Base-by-base conservation (phyloP, 495 filamentous ascomycete genomes). In the Astrocystis sublimbata region DNA sequence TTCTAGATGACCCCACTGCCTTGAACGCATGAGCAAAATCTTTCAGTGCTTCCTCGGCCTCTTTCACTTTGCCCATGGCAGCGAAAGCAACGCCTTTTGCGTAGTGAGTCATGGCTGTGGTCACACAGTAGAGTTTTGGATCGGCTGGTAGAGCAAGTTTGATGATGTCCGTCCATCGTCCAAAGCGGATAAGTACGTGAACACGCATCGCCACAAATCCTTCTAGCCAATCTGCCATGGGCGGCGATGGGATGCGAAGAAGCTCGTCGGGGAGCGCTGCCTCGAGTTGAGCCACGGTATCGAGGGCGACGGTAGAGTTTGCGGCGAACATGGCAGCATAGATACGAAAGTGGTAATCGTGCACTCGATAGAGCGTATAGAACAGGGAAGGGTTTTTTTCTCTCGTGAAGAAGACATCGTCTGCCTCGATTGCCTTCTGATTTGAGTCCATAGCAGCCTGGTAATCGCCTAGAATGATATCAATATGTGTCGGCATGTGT, bases 181-280 rank as follows among this genome's bases (percentile, higher is more conserved):
- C 88, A 60, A 91, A 91, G 13, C 88, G 85, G 54, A 90, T 77
- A 2, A 88, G 68, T 0, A 82, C 83, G 66, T 91, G 88, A 10
- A 88, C 76, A 8, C 83, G 79, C 74, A 88, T 83, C 0, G 80
- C 78, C 8, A 86, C 62, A 59, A 89, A 90, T 0, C 80, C 81
- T 63, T 91, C 88, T 1, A 91, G 70, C 87, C 87, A 91, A 65
- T 90, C 86, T 0, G 87, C 87, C 83, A 91, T 86, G 0, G 87
- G 88, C 6, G 88, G 87, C 0, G 84, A 86, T 63, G 83, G 66
- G 21, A 88, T 73, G 2, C 83, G 81, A 0, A 90, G 76, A n/a
- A 91, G 63, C 0, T 78, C 73, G 35, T 88, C 86, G 0, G 87
- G 78, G 15, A 91, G 72, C 0, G 81, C 78, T 1, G 61, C 60